Conservation (phyloP, 148 eudicot species). For the Fallopia convolvulus region DNA sequence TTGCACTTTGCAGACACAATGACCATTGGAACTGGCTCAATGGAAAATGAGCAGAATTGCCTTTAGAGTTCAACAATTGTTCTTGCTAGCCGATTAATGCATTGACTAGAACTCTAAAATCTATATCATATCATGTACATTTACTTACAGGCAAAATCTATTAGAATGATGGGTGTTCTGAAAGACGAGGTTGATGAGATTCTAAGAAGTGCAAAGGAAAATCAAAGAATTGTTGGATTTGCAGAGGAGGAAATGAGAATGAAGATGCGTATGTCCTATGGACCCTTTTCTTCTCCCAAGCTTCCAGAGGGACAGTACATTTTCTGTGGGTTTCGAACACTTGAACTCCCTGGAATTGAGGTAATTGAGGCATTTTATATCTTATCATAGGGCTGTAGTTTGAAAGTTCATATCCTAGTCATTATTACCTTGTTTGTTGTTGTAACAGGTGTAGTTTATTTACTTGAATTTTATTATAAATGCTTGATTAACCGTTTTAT, state of each 20-base stretch:
- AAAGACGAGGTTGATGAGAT: conserved; percentile 67
- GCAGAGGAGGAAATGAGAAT: conserved; percentile 85
- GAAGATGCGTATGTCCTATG: conserved; percentile 39
- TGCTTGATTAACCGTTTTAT: conserved; percentile 7
- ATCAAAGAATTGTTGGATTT: conserved; percentile 84
- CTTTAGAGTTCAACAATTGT: not conserved
- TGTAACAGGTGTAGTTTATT: not conserved
- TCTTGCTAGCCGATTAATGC: not conserved
- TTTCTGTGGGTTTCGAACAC: conserved; percentile 79
- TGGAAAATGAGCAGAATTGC: not conserved
- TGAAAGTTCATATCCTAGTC: not conserved
- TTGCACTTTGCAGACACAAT: not conserved
- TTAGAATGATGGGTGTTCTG: conserved; percentile 86
- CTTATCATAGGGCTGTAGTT: not conserved
- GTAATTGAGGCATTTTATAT: conserved; percentile 24
- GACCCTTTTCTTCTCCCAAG: conserved; percentile 29
- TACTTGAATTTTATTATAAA: not conserved
- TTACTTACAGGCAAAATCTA: conserved; percentile 52
- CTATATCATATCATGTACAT: not conserved
- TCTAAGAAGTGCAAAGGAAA: conserved; percentile 42
- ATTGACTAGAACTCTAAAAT: not conserved
- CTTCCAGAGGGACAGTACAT: conserved; percentile 83
- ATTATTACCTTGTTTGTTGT: not conserved
- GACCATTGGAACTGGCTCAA: not conserved
- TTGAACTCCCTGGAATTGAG: conserved; percentile 71